Conservation (phyloP, 495 filamentous ascomycete species). For the Glutinoglossum americanum region DNA sequence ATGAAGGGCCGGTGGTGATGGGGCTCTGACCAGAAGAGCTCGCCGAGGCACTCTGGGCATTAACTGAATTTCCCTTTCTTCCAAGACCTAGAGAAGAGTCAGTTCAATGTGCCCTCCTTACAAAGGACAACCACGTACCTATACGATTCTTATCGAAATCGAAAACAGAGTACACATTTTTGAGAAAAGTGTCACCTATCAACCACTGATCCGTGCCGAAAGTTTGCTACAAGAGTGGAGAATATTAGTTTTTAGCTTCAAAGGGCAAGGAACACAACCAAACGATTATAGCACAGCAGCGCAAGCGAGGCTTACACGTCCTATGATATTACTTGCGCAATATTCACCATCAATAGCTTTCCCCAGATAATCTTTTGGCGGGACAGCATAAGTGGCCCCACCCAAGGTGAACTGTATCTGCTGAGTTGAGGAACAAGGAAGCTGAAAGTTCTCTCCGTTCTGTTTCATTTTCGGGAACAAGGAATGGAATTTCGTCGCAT, state of each 20-base stretch:
- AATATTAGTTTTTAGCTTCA: background rate
- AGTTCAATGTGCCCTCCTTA: background rate
- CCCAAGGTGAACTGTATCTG: slow-evolving; percentile 31
- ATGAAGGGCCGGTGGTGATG: background rate
- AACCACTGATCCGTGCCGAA: slow-evolving; percentile 40
- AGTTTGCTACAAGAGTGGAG: slow-evolving; percentile 10
- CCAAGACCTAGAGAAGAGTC: background rate
- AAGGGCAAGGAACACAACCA: background rate
- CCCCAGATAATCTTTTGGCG: slow-evolving; percentile 48
- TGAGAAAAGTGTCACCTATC: slow-evolving; percentile 63
- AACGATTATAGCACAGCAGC: background rate
- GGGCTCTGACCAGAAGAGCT: background rate
- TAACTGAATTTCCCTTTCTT: background rate
- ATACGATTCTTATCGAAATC: slow-evolving; percentile 39
- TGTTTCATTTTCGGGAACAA: slow-evolving; percentile 35
- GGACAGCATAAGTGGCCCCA: slow-evolving; percentile 37
- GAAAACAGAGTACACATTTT: slow-evolving; percentile 79
- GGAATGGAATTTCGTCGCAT: slow-evolving; percentile 42
- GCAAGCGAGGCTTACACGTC: slow-evolving; percentile 4
- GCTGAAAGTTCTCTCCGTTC: slow-evolving; percentile 32
- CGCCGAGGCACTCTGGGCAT: background rate
- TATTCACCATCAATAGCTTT: slow-evolving; percentile 15
- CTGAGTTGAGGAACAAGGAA: slow-evolving; percentile 47
- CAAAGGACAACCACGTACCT: slow-evolving; percentile 17
- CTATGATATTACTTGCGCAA: slow-evolving; percentile 45